These are phyloP conservation scores for Saraca asoca DNA, from an alignment of 331 rosid genomes.

Conservation along the genomic window DNA sequence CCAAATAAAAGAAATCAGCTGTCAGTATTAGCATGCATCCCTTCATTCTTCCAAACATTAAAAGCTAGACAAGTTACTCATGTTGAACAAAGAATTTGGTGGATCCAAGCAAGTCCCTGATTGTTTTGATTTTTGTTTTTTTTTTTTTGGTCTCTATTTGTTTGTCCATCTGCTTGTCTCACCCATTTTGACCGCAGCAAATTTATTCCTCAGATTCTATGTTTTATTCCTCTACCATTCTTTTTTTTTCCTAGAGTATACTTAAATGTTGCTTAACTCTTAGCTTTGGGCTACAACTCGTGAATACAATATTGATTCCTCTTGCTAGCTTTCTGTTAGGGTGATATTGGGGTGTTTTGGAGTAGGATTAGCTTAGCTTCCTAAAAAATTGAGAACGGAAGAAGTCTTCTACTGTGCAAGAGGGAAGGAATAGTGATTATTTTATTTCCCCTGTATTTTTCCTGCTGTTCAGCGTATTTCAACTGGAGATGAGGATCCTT, in stretches of 20 bases:
- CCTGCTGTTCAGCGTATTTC: slow-evolving; percentile 19
- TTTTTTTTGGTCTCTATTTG: background rate
- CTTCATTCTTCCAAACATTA: too few relatives aligned
- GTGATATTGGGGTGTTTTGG: too few relatives aligned
- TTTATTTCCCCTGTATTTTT: slow-evolving; percentile 12
- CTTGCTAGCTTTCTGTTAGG: background rate
- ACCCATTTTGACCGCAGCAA: background rate
- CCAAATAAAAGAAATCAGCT: too few relatives aligned
- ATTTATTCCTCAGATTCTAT: too few relatives aligned
- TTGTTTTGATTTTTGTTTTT: background rate
- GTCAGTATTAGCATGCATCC: too few relatives aligned
- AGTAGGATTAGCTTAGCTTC: too few relatives aligned
- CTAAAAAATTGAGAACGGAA: background rate
- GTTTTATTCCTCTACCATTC: background rate
- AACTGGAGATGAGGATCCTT: slow-evolving; percentile 11
- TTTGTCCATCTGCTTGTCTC: background rate
- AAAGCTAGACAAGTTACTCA: background rate
- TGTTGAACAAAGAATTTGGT: background rate
- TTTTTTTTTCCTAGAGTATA: background rate
- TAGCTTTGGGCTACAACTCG: background rate
- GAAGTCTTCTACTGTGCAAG: background rate
- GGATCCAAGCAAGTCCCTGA: background rate
- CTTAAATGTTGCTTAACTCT: too few relatives aligned
- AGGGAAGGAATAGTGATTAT: background rate
- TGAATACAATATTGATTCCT: background rate